These are phyloP conservation scores for Dalechampia spathulata DNA, from an alignment of 441 rosid genomes.

Conservation along the genomic window DNA sequence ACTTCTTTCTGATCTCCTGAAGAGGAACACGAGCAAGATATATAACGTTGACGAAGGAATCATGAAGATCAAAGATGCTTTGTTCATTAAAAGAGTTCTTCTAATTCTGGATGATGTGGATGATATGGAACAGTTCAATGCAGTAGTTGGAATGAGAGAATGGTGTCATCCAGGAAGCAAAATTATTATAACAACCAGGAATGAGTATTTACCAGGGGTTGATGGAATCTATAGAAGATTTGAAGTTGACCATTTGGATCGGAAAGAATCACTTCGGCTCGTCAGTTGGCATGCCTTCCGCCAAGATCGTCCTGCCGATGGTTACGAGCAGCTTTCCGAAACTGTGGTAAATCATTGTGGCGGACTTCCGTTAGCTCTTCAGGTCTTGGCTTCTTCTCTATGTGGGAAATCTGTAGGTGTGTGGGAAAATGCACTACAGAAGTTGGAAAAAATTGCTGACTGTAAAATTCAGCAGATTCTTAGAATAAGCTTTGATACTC, in stretches of 20 bases:
- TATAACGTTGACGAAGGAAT: conserved; percentile 17
- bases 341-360: conserved; percentile 5
- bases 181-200: conserved; percentile 23
- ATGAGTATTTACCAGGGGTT: conserved; percentile 5
- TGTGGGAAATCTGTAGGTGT: conserved; percentile 12
- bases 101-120: conserved; percentile 27
- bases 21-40: conserved; percentile 9
- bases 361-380: conserved; percentile 27
- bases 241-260: conserved; percentile 20
- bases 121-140: conserved; percentile 14
- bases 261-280: conserved; percentile 18
- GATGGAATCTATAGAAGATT: conserved; percentile 5
- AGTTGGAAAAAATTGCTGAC: conserved; percentile 24
- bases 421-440: conserved; percentile 34
- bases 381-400: conserved; percentile 20
- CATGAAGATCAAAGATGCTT: conserved; percentile 10
- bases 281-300: conserved; percentile 24
- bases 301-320: conserved; percentile 9
- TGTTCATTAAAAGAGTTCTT: conserved; percentile 16
- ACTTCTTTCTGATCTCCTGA: conserved; percentile 16
- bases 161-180: conserved; percentile 25
- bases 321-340: conserved; percentile 4
- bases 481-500: conserved; percentile 21
- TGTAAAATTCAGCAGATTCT: conserved; percentile 16
- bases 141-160: conserved; percentile 11